These are phyloP conservation scores for Mycena venus DNA, from an alignment of 768 basidiomycete species.

Conservation along the genomic window DNA sequence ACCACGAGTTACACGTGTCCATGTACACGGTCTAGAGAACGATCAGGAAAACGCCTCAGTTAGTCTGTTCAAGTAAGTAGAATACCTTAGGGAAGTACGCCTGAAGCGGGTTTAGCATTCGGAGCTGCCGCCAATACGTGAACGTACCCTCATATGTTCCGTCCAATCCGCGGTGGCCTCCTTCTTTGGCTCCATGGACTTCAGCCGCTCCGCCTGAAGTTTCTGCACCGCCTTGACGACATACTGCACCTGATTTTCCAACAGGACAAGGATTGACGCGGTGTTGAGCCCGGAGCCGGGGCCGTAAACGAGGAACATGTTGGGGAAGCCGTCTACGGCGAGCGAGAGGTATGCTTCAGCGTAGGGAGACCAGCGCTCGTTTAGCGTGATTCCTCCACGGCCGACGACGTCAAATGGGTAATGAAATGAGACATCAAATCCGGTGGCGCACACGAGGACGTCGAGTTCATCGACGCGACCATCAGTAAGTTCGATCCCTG, in stretches of 20 bases:
- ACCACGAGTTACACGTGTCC: conserved; percentile 23
- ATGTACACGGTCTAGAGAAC: conserved; percentile 25
- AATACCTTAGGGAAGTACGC: conserved; percentile 24
- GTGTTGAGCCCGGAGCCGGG: conserved; percentile 21
- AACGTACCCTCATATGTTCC: conserved; percentile 19
- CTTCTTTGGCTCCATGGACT: conserved; percentile 18
- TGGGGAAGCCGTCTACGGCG: conserved; percentile 21
- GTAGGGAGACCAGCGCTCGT: conserved; percentile 20
- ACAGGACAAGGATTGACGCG: conserved; percentile 9
- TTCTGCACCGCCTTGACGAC: conserved; percentile 19
- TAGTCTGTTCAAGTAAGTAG: neutral
- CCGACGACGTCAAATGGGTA: conserved; percentile 26
- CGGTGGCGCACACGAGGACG: conserved; percentile 26
- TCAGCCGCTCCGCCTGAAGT: conserved; percentile 11
- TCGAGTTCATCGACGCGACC: conserved; percentile 19
- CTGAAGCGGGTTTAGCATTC: no score
- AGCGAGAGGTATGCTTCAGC: conserved; percentile 20
- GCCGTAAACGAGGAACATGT: conserved; percentile 20
- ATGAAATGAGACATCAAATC: conserved; percentile 22
- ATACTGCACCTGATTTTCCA: conserved; percentile 18
- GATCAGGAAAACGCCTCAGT: neutral
- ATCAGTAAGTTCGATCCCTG: conserved; percentile 20
- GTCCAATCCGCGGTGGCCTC: conserved; percentile 20
- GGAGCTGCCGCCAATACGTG: no score
- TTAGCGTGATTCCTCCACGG: conserved; percentile 8